These are phyloP conservation scores for Ambrosiella beaveri DNA, from an alignment of 2,329 filamentous ascomycete species.

Conservation along the genomic window DNA sequence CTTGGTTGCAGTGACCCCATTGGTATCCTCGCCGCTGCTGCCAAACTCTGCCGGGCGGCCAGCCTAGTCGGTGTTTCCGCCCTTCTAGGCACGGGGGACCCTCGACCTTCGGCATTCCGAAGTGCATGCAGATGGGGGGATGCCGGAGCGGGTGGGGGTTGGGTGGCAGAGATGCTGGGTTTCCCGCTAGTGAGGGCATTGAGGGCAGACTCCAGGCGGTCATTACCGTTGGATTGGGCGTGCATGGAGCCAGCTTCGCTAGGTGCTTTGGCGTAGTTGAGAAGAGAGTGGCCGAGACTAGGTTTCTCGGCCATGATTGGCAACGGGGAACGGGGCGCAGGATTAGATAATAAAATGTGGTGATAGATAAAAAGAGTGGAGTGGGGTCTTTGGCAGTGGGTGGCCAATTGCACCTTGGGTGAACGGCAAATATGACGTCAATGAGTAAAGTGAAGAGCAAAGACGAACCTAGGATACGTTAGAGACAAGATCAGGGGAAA, in stretches of 20 bases:
- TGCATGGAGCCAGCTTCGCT: constrained; percentile 7
- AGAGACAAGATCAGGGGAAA: too few relatives aligned
- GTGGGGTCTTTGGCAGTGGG: not conserved
- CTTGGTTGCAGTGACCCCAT: not conserved
- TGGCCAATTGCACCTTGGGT: too few relatives aligned
- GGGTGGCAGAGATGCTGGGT: not conserved
- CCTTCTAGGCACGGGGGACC: constrained; percentile 6
- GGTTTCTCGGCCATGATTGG: constrained; percentile 2
- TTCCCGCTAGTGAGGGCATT: constrained; percentile 5
- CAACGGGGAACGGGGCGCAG: not conserved
- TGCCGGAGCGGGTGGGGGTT: not conserved
- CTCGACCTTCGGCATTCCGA: not conserved
- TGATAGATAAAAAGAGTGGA: not conserved
- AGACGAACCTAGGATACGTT: too few relatives aligned
- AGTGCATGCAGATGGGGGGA: not conserved
- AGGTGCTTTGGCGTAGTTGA: constrained; percentile 10
- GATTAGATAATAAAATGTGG: not conserved
- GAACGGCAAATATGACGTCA: too few relatives aligned
- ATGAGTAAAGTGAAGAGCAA: too few relatives aligned
- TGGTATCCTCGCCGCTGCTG: constrained; percentile 7
- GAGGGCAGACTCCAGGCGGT: constrained; percentile 7
- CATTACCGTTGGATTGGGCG: constrained; percentile 1
- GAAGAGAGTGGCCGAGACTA: constrained; percentile 8
- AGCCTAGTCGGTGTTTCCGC: constrained; percentile 9
- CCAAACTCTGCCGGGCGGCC: constrained; percentile 7